Base-by-base conservation (phyloP, 805 yeast genomes). In the Candida loeiensis region DNA sequence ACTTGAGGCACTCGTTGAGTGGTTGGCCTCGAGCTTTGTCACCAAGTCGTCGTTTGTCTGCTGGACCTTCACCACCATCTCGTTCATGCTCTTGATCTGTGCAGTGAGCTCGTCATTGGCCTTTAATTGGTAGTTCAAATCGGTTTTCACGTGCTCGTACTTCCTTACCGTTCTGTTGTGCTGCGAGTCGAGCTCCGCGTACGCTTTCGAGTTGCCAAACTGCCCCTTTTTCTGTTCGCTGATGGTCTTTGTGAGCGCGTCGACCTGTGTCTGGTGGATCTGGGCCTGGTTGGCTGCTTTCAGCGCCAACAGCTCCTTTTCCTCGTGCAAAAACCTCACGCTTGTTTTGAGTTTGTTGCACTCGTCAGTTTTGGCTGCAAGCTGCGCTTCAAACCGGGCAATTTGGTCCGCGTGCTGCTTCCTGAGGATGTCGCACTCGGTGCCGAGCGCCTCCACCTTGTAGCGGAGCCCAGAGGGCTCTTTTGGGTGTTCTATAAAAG, bases 61-160 rank as follows among this genome's bases (percentile, higher is more conserved):
- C 32, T 32, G 54, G 50, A 19, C 73, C 49, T 34, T 64, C 55
- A 29, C 51, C 54, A 37, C 53, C 46, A 58, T 50, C 1, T 40
- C 36, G 49, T 69, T 53, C 41, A 68, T 46, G 26, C 56, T 37
- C 37, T 58, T 43, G 40, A 63, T 40, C 50, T 73, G 59, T 40
- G 59, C 66, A 19, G 61, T 63, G 15, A 74, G 62, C 19, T 73
- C 72, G 35, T 59, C 61, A 39, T 57, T 64, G 15, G 62, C 51
- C 1, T 63, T 51, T 4, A 59, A 57, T 34, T 64, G 63, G 31
- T 63, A 58, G 30, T 51, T 50, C 35, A 66, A 50, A 32, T 72
- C 65, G 1, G 66, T 51, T 14, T 62, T 53, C 37, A 74, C 52
- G 26, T 63, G 58, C 19, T 67, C 63, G 25, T 52, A 67, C 37